phyloP scores from a whole-genome alignment of 2,329 filamentous ascomycete genomes.

The Ascochyta pisi region DNA sequence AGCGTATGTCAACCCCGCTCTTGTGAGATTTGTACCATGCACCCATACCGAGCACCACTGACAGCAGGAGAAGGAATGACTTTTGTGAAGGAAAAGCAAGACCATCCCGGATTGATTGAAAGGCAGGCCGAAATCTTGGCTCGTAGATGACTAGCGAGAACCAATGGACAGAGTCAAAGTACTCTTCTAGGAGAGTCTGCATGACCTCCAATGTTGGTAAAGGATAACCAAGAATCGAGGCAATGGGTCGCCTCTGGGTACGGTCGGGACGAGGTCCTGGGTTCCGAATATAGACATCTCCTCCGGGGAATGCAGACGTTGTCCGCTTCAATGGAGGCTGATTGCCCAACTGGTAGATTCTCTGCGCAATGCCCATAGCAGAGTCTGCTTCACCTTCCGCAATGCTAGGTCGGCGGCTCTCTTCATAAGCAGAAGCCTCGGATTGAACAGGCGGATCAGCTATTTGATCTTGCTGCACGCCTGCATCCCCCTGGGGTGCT shows the following conservation, averaged over 20 bases:
- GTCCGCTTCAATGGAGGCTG: constrained; percentile 38
- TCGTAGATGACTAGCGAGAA: constrained; percentile 55
- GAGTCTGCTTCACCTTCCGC: constrained; percentile 39
- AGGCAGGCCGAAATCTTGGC: constrained; percentile 48
- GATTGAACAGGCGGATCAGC: not conserved
- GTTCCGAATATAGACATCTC: constrained; percentile 15
- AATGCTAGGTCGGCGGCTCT: not conserved
- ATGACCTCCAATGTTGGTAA: constrained; percentile 42
- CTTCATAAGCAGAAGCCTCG: not conserved
- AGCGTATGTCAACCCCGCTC: constrained; percentile 10
- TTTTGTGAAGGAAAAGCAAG: constrained; percentile 44
- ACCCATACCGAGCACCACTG: constrained; percentile 49
- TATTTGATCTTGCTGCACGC: not conserved
- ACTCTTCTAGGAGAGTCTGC: constrained; percentile 49
- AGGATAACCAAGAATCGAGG: constrained; percentile 9
- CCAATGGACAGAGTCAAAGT: constrained; percentile 54
- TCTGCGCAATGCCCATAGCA: constrained; percentile 46
- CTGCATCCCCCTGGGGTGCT: not conserved
- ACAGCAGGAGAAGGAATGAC: constrained; percentile 48
- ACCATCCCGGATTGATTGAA: constrained; percentile 44
- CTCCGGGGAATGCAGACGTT: constrained; percentile 48
- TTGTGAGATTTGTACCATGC: constrained; percentile 49
- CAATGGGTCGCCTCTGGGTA: constrained; percentile 30
- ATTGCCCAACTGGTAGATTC: constrained; percentile 37
- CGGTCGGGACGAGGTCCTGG: constrained; percentile 14